Percentiles rank a stretch among this genome's conserved stretches.
Evolutionary conservation across 1,284 basidiomycete species (phyloP).

Genomic region (Ceratobasidium sp.): DNA sequence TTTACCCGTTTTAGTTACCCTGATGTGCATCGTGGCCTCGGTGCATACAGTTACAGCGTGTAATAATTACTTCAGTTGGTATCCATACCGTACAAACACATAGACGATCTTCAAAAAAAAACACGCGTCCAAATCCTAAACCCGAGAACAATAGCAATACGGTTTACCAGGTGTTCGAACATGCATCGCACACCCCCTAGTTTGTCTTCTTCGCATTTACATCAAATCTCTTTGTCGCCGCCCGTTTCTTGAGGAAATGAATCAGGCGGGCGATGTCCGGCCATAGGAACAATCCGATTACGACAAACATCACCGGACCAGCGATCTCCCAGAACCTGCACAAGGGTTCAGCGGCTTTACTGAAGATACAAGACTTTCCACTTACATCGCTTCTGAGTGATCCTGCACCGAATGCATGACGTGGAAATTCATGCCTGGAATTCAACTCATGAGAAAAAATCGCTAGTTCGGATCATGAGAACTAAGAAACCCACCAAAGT

Average conservation of each 20-base stretch:
- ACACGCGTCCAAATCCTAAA: not conserved
- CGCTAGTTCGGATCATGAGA: not conserved
- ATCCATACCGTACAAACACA: not conserved
- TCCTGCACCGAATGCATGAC: slow-evolving; percentile 53
- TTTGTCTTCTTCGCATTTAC: not conserved
- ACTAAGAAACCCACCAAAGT: slow-evolving; percentile 57
- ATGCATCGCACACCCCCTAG: not conserved
- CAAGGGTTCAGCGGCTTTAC: not conserved
- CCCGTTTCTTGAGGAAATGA: slow-evolving; percentile 33
- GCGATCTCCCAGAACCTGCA: slow-evolving; percentile 73
- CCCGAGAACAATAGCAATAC: not conserved
- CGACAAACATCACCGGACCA: slow-evolving; percentile 63
- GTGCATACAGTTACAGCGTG: not conserved
- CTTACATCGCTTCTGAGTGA: slow-evolving; percentile 54
- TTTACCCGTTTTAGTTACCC: not conserved
- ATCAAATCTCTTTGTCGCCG: slow-evolving; percentile 19
- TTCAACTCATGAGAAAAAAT: not conserved
- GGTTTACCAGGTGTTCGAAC: not conserved
- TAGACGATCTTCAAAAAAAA: not conserved
- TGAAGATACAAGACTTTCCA: slow-evolving; percentile 17
- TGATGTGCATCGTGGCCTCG: not conserved
- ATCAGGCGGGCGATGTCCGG: slow-evolving; percentile 55
- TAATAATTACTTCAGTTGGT: not conserved
- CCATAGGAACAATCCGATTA: slow-evolving; percentile 63
- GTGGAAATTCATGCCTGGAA: slow-evolving; percentile 68